Base-by-base conservation (phyloP, 225 moss, liverwort and hornwort genomes). In the Pseudoscleropodium purum region DNA sequence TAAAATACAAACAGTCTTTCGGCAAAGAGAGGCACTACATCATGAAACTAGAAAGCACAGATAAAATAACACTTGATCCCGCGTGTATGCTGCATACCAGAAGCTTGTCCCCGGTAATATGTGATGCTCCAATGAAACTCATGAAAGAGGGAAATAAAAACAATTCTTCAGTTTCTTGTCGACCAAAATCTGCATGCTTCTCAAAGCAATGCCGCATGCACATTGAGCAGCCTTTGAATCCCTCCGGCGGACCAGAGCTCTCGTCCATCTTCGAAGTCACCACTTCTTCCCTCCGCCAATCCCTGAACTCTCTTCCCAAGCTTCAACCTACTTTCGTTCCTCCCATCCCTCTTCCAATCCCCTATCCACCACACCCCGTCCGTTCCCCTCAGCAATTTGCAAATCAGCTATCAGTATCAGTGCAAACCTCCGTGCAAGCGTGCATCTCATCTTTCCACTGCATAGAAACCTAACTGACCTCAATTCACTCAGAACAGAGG, bases 191-290 rank as follows among this genome's bases (percentile, higher is more conserved):
- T 80, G 76, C 89, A 89, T 93, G 93, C n/a, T 70, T 89, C 57
- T 91, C 91, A 82, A 30, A 89, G 87, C 93, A 93, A 84, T 82
- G 80, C 4, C 80, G 84, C 57, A 56, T 37, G 82, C 93, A 93
- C 93, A 93, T 87, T 25, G 69, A 66, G 83, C 91, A 93, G 52
- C 93, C 84, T 68, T 90, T 89, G 86, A 88, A 91, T 74, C 75
- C 88, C 13, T 18, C 45, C 81, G 37, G 84, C 49, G 62, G 49
- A 24, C 78, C 56, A 49, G 83, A 60, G 68, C 83, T 79, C 78
- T 83, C 83, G 23, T 47, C 92, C 92, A 92, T 92, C 86, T 86
- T 37, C 78, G 54, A 85, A 7, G 25, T 41, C 57, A 81, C 69
- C 72, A 73, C 82, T 37, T 51, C 73, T 82, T 14, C 49, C 59